Percentiles rank a stretch among this genome's conserved stretches.
These are phyloP conservation scores for Zelopaecilomyces penicillatus DNA, from an alignment of 2,329 filamentous ascomycete genomes.

Conservation along the genomic window DNA sequence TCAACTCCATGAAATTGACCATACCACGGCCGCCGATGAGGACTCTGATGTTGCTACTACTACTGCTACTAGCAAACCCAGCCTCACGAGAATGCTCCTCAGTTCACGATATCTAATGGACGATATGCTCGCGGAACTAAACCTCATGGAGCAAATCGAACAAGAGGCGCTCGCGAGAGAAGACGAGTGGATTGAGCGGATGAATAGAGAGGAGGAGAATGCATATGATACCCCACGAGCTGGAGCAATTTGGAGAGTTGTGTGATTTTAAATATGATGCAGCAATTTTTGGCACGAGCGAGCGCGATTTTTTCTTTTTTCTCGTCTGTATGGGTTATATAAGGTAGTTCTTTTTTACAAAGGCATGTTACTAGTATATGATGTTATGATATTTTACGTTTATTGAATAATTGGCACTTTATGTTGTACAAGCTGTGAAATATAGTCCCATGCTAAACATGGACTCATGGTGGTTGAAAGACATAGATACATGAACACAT, in stretches of 20 bases:
- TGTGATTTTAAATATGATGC: slow-evolving; percentile 12
- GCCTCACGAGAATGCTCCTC: slow-evolving; percentile 39
- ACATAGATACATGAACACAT: too few relatives aligned
- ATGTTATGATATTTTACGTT: too few relatives aligned
- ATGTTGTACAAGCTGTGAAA: too few relatives aligned
- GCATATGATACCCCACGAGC: slow-evolving; percentile 29
- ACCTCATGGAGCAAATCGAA: slow-evolving; percentile 55
- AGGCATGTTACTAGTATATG: too few relatives aligned
- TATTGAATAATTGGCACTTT: too few relatives aligned
- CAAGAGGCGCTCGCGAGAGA: slow-evolving; percentile 47
- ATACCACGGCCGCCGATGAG: slow-evolving; percentile 16
- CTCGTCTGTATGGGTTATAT: too few relatives aligned
- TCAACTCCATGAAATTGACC: slow-evolving; percentile 36
- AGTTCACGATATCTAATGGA: slow-evolving; percentile 41
- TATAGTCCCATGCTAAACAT: too few relatives aligned
- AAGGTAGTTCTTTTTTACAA: too few relatives aligned
- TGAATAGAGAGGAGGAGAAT: slow-evolving; percentile 37
- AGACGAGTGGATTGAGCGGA: slow-evolving; percentile 48
- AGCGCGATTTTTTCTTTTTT: too few relatives aligned
- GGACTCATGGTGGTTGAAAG: too few relatives aligned
- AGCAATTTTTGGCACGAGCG: too few relatives aligned
- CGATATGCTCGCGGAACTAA: slow-evolving; percentile 55
- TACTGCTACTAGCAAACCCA: slow-evolving; percentile 17
- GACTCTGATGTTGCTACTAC: slow-evolving; percentile 8
- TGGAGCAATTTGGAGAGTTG: slow-evolving; percentile 40